A percentile compares a stretch with the other conserved stretches of the same genome.
phyloP scores from a whole-genome alignment of 1,284 basidiomycete species.

The Ustilago esculenta region DNA sequence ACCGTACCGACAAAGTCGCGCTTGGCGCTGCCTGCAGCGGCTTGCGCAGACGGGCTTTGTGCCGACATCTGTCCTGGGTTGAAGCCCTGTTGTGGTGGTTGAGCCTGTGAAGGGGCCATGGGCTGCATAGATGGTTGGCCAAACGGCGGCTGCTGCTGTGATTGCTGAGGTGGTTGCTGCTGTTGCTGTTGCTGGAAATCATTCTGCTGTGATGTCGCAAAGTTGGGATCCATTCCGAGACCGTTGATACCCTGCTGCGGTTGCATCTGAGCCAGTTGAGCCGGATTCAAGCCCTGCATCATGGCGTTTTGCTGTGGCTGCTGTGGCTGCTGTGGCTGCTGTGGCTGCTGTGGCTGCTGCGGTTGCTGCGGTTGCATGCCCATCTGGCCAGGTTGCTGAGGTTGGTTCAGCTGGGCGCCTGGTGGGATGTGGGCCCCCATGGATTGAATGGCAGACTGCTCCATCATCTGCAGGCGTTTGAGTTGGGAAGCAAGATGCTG shows the following conservation, averaged over 20 bases:
- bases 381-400: constrained; percentile 29
- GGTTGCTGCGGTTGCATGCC: constrained; percentile 19
- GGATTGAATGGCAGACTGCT: constrained; percentile 37
- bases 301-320: constrained; percentile 17
- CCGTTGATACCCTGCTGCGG: constrained; percentile 27
- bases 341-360: constrained; percentile 18
- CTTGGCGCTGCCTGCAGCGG: constrained; percentile 17
- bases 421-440: constrained; percentile 45
- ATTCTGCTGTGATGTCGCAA: constrained; percentile 16
- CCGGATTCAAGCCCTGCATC: constrained; percentile 30
- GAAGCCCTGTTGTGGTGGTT: constrained; percentile 31
- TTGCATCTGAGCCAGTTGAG: constrained; percentile 20
- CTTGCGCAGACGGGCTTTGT: constrained; percentile 20
- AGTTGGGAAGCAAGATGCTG: constrained; percentile 56
- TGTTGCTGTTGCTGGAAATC: constrained; percentile 10
- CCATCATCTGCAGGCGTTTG: constrained; percentile 52
- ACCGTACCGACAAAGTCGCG: constrained; percentile 58
- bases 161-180: constrained; percentile 22
- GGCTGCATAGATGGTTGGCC: constrained; percentile 27
- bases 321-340: constrained; percentile 9
- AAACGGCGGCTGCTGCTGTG: constrained; percentile 17
- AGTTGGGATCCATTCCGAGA: constrained; percentile 23
- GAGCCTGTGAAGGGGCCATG: constrained; percentile 13
- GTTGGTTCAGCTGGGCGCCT: constrained; percentile 34
- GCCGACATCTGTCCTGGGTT: constrained; percentile 27